These are phyloP conservation scores for Debaryomyces singareniensis DNA, from an alignment of 1,139 yeast species.

Conservation along the genomic window DNA sequence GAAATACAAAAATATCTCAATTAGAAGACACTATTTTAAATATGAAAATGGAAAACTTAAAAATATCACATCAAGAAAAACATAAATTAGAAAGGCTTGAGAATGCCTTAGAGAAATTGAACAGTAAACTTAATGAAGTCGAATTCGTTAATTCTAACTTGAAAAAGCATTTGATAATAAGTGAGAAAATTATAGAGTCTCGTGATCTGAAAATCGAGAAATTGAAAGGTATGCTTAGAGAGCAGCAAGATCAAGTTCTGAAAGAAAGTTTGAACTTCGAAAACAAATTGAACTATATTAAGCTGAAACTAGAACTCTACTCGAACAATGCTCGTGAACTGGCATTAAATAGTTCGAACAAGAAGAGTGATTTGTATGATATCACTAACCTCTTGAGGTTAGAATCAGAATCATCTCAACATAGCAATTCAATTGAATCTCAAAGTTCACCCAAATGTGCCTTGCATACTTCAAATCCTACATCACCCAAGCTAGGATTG, in stretches of 20 bases:
- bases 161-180: conserved; percentile 42
- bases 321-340: background rate
- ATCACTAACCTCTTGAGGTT: too few species aligned
- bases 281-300: conserved; percentile 37
- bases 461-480: too few species aligned
- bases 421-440: background rate
- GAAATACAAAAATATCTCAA: conserved; percentile 31
- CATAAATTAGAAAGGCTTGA: conserved; percentile 35
- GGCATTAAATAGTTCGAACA: background rate
- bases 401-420: background rate
- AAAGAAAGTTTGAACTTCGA: conserved; percentile 52
- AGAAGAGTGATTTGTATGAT: too few species aligned
- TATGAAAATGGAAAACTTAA: conserved; percentile 30
- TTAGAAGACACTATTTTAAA: conserved; percentile 31
- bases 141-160: conserved; percentile 32
- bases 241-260: conserved; percentile 44
- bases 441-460: background rate
- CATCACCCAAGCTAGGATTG: conserved; percentile 37
- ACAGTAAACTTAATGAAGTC: conserved; percentile 34
- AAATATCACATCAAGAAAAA: conserved; percentile 39
- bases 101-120: conserved; percentile 30
- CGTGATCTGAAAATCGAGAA: conserved; percentile 55
- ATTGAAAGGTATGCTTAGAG: conserved; percentile 45
- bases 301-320: conserved; percentile 28
- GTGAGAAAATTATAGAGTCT: conserved; percentile 54